Conservation (phyloP, 352 stramenopile species). For the Phytophthora crassamura region DNA sequence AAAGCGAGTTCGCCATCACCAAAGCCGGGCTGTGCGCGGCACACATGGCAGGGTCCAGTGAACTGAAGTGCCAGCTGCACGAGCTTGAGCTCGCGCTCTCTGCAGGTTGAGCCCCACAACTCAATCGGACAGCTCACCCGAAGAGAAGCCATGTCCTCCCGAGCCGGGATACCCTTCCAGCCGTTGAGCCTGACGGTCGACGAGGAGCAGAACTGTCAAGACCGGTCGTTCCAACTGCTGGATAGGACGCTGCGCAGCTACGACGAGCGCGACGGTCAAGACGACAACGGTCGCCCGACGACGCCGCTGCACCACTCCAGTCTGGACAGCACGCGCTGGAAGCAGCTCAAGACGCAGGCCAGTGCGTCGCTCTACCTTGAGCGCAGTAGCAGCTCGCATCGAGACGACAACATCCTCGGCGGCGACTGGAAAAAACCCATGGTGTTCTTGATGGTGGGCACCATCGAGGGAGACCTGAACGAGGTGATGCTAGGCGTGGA, state of each 20-base stretch:
- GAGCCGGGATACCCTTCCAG: conserved; percentile 25
- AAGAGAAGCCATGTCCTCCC: conserved; percentile 9
- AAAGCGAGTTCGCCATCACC: conserved; percentile 28
- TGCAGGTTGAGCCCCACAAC: conserved; percentile 2
- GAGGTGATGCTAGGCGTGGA: conserved; percentile 43
- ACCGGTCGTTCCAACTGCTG: conserved; percentile 37
- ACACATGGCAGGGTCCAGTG: conserved; percentile 32
- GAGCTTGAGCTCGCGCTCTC: conserved; percentile 10
- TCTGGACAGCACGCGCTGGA: conserved; percentile 38
- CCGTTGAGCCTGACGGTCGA: conserved; percentile 25
- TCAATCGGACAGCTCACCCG: conserved; percentile 15
- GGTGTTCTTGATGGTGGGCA: conserved; percentile 32
- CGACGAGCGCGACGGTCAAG: conserved; percentile 32
- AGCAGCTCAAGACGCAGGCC: conserved; percentile 35
- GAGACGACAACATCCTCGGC: conserved; percentile 32
- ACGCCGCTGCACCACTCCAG: conserved; percentile 24
- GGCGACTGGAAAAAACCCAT: conserved; percentile 37
- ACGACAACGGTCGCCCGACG: conserved; percentile 15
- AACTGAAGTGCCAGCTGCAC: conserved; percentile 21
- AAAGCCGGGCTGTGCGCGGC: conserved; percentile 26
- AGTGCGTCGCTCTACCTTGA: conserved; percentile 39
- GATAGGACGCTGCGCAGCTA: conserved; percentile 40
- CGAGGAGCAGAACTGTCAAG: conserved; percentile 33
- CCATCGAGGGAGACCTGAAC: conserved; percentile 26
- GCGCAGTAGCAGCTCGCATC: conserved; percentile 25